Evolutionary conservation across 2,329 filamentous ascomycete species (phyloP), one percentile per base, ranked within the genome.

Genomic region (Raffaelea ambrosiae): DNA sequence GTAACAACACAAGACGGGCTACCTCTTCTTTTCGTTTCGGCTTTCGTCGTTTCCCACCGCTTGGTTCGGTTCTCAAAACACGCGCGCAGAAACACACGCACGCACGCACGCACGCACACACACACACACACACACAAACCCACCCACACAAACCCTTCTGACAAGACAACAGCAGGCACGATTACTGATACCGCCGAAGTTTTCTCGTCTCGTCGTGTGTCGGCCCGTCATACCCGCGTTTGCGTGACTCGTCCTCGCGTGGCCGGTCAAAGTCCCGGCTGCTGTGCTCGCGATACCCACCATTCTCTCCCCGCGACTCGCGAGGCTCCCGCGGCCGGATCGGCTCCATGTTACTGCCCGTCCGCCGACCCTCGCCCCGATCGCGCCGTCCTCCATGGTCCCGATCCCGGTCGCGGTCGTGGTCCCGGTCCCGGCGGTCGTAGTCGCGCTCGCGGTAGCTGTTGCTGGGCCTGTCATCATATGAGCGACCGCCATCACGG

Each of bases 161-260:
- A 53, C 55, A 55, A 52, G 45, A 29, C 7, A 29, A 40, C 44
- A 49, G 52, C n/a, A n/a, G n/a, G n/a, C n/a, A n/a, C 58, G 62
- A 61, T 63, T 61, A 61, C 69, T 70, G 82, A 67, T 84, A 84
- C 54, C 80, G 77, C 54, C 80, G 78, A 53, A 83, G 62, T 65
- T 84, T 84, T 50, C 77, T 67, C 44, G 80, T 77, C 65, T 95
- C 90, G 61, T 95, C 88, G 68, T 90, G 84, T 55, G 79, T 77
- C 62, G 83, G 82, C 61, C 84, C 85, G 46, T 94, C 89, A 66
- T 86, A 88, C 46, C 81, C 75, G 62, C 83, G 79, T 73, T 86
- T 77, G 62, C 79, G 66, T 66, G 69, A 72, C 55, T 78, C 76
- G 56, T 81, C 77, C 46, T 79, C 76, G 53, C 53, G 53, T 35